Percentiles rank a stretch among this genome's conserved stretches.
Conservation (phyloP, 2,329 filamentous ascomycete species). For the Rutstroemia sp. region DNA sequence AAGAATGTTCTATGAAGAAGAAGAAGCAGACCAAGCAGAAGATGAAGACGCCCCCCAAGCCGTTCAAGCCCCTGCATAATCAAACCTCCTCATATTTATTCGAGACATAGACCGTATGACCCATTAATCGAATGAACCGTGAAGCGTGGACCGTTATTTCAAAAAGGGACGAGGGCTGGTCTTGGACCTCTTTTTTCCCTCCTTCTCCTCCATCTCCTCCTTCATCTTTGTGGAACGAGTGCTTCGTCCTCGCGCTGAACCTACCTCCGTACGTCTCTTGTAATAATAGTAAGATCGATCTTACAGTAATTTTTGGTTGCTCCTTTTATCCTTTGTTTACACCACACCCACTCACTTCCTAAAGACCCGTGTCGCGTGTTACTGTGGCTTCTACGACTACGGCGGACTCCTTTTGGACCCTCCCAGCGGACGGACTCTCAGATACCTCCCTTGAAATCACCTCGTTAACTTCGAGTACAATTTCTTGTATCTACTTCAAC, state of each 20-base stretch:
- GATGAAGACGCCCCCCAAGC: not conserved
- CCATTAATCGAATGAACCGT: constrained; percentile 2
- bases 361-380: not conserved
- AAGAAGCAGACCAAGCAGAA: too few species aligned
- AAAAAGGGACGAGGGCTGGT: not conserved
- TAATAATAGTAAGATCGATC: too few species aligned
- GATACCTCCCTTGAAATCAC: not conserved
- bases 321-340: constrained; percentile 2
- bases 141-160: not conserved
- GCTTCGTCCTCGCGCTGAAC: too few species aligned
- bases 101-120: constrained; percentile 18
- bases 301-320: too few species aligned
- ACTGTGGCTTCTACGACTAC: constrained; percentile 6
- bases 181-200: too few species aligned
- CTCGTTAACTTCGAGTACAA: not conserved
- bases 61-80: constrained; percentile 13
- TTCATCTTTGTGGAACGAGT: not conserved
- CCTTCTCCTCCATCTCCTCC: not conserved
- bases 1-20: not conserved
- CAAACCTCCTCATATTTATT: constrained; percentile 14
- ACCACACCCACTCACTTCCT: not conserved
- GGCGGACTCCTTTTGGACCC: not conserved
- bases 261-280: too few species aligned
- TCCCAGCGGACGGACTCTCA: not conserved
- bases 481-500: not conserved